Evolutionary conservation across 139 green algal genomes (phyloP), one percentile per base, ranked within the genome.

Genomic region (Tetradesmus obliquus): DNA sequence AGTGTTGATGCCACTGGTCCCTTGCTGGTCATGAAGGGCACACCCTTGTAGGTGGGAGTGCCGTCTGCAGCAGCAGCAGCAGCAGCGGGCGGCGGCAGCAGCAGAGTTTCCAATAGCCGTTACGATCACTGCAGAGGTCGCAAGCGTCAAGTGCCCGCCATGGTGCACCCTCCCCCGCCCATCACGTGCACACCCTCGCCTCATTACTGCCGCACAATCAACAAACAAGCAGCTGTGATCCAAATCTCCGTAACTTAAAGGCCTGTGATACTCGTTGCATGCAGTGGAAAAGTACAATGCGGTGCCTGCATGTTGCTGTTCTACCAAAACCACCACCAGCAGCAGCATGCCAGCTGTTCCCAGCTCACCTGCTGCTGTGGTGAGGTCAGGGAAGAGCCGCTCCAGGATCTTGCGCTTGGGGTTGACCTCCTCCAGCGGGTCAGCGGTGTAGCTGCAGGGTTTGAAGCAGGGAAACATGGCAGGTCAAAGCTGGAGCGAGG

Each of bases 391-490:
- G 54, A 96, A 94, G 2, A 99, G 93, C 51, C 93, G 92, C 91
- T 99, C 98, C 45, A 98, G 96, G 17, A 98, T 92, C 94, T 99
- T 99, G 95, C 98, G 98, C 93, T 99, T 99, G 22, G 97, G 97
- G 91, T 98, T 95, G 1, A 98, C 92, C 93, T 97, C 94, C 8
- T 94, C 94, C 24, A 96, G 90, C 32, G 96, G 95, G 45, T 93
- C 86, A 20, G 76, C 84, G 32, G 24, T 80, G 85, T 93, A 97
- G 20, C 95, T 97, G 94, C 86, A 79, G 1, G 12, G 20, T n/a
- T 19, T 58, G n/a, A 7, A 82, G 53, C 74, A 55, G 60, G 12
- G 12, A 10, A 72, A 72, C 60, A 72, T 72, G 60, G 60, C 10
- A 19, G 60, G 10, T 72, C 10, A 13, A 19, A 72, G 60, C 10